A percentile compares a stretch with the other conserved stretches of the same genome.
Conservation (phyloP, 2,329 filamentous ascomycete genomes). For the Hypoxylon sp. region DNA sequence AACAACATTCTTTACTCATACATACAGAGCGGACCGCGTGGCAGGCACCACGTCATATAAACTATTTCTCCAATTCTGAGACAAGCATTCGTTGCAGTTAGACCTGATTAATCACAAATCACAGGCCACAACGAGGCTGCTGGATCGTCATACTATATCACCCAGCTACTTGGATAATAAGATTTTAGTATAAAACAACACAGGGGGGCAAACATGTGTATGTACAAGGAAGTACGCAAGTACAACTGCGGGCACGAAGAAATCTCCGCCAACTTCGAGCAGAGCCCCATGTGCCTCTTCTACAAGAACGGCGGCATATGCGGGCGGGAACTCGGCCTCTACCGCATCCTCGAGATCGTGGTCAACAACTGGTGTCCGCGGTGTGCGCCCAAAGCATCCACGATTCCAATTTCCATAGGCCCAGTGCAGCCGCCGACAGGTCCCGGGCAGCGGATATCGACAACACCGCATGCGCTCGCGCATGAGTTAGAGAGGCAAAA, state of each 20-base stretch:
- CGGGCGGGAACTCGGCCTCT: conserved; percentile 14
- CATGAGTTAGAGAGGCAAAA: background rate
- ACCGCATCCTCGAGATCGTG: conserved; percentile 12
- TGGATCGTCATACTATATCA: background rate
- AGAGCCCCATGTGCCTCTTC: conserved; percentile 23
- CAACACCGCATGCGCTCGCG: background rate
- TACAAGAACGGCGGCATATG: background rate
- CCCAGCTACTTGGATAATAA: background rate
- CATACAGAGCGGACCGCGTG: conserved; percentile 17
- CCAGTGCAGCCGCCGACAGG: background rate
- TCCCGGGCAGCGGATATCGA: background rate
- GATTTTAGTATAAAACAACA: too few relatives aligned
- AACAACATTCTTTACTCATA: conserved; percentile 11
- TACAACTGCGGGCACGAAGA: conserved; percentile 32
- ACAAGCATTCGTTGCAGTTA: too few relatives aligned
- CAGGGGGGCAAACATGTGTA: conserved; percentile 25
- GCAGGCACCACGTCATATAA: conserved; percentile 27
- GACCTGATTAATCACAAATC: background rate
- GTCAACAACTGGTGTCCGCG: conserved; percentile 8
- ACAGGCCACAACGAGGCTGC: background rate
- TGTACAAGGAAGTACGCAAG: background rate
- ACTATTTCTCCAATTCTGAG: background rate
- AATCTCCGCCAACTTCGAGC: background rate
- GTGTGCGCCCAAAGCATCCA: background rate
- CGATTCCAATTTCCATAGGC: background rate